Evolutionary conservation across 768 basidiomycete genomes (phyloP).

Genomic region (Clitopilus hobsonii): DNA sequence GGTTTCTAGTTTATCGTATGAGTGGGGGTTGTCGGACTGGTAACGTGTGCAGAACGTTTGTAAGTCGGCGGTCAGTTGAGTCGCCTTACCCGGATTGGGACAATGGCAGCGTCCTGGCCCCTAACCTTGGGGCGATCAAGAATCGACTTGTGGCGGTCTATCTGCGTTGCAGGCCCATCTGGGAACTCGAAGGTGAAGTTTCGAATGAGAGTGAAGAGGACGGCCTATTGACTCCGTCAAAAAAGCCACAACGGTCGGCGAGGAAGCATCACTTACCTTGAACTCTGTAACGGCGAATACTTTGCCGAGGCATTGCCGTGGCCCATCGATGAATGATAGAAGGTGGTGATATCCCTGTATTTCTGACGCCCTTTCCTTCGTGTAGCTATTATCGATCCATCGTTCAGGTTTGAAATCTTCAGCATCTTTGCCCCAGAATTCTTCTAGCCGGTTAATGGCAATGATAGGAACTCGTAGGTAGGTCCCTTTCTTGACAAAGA

Average conservation of each 20-base stretch:
- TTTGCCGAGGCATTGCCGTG: slow-evolving; percentile 39
- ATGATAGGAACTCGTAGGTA: slow-evolving; percentile 31
- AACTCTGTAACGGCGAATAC: slow-evolving; percentile 36
- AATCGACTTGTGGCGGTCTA: slow-evolving; percentile 24
- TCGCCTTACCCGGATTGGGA: slow-evolving; percentile 26
- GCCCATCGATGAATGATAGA: slow-evolving; percentile 41
- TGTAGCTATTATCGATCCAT: slow-evolving; percentile 28
- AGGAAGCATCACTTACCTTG: slow-evolving; percentile 21
- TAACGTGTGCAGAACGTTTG: not conserved
- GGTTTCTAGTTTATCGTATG: not conserved
- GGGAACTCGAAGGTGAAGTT: slow-evolving; percentile 36
- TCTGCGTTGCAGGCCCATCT: slow-evolving; percentile 25
- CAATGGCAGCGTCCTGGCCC: slow-evolving; percentile 21
- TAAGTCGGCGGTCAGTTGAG: slow-evolving; percentile 8
- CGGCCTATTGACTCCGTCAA: slow-evolving; percentile 24
- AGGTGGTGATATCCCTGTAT: slow-evolving; percentile 34
- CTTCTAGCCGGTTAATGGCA: slow-evolving; percentile 32
- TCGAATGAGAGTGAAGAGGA: slow-evolving; percentile 34
- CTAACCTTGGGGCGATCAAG: slow-evolving; percentile 29
- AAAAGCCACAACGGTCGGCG: not conserved
- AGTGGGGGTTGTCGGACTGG: not conserved
- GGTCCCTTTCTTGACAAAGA: slow-evolving; percentile 35
- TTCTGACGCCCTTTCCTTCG: slow-evolving; percentile 18
- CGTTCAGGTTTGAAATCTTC: slow-evolving; percentile 37
- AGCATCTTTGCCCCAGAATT: slow-evolving; percentile 42